Conservation (phyloP, 2,329 filamentous ascomycete species). For the Fusarium xyrophilum region DNA sequence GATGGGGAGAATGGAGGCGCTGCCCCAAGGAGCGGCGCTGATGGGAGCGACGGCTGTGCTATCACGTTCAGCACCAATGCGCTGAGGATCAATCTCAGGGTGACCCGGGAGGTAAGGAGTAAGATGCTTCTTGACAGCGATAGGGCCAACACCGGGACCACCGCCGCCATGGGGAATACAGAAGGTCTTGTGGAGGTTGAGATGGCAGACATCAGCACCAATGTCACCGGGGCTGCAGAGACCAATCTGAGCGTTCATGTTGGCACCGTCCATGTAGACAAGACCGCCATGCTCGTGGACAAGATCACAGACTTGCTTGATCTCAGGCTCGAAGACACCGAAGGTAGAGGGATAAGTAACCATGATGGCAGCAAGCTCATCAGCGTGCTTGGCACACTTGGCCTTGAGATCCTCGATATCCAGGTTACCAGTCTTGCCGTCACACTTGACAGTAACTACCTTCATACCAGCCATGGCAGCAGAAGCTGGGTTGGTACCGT, state of each 20-base stretch:
- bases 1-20: constrained; percentile 90
- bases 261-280: constrained; percentile 99
- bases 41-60: constrained; percentile 51
- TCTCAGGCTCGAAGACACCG: constrained; percentile 89
- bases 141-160: constrained; percentile 91
- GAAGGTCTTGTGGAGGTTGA: constrained; percentile 99
- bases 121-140: constrained; percentile 87
- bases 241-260: constrained; percentile 98
- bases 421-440: constrained; percentile 84
- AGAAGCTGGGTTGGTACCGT: constrained; percentile 94
- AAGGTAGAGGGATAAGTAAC: constrained; percentile 95
- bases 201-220: constrained; percentile 95
- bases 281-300: constrained; percentile 90
- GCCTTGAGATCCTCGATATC: constrained; percentile 86
- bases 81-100: constrained; percentile 40
- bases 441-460: constrained; percentile 90
- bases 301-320: constrained; percentile 84
- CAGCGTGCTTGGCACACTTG: constrained; percentile 87
- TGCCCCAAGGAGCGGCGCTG: constrained; percentile 75
- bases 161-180: constrained; percentile 97
- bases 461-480: constrained; percentile 96
- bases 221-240: constrained; percentile 94
- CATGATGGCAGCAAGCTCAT: constrained; percentile 92
- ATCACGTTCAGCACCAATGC: constrained; percentile 56
- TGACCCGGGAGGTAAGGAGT: constrained; percentile 66